Percentiles rank a stretch among this genome's conserved stretches.
Evolutionary conservation across 805 yeast genomes (phyloP).

Genomic region (Spathaspora hagerdaliae): DNA sequence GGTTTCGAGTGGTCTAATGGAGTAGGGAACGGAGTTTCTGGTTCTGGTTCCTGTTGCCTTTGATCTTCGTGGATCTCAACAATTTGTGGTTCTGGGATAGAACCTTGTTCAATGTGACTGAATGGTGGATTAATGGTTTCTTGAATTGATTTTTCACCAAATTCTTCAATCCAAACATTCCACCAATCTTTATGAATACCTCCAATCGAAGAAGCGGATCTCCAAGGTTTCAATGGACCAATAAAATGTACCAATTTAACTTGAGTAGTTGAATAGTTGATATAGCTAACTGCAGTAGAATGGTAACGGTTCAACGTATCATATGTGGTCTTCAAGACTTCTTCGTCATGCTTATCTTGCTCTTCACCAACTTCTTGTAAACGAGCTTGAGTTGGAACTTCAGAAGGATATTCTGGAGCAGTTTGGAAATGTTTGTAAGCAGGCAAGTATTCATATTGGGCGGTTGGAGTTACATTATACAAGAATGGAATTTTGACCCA

Average conservation of each 20-base stretch:
- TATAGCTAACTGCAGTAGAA: constrained; percentile 15
- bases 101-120: neutral
- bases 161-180: constrained; percentile 32
- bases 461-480: constrained; percentile 73
- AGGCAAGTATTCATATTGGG: constrained; percentile 67
- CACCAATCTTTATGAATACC: constrained; percentile 33
- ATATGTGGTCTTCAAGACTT: constrained; percentile 3
- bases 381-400: neutral
- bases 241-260: constrained; percentile 64
- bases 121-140: constrained; percentile 11
- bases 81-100: neutral
- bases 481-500: constrained; percentile 79
- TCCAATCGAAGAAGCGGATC: constrained; percentile 11
- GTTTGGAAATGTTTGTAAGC: constrained; percentile 53
- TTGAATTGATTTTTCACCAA: constrained; percentile 19
- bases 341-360: constrained; percentile 1
- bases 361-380: constrained; percentile 1
- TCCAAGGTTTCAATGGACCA: constrained; percentile 63
- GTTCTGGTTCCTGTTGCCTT: neutral
- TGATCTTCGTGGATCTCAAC: neutral
- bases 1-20: constrained; percentile 9
- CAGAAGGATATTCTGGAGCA: constrained; percentile 5
- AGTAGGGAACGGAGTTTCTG: neutral
- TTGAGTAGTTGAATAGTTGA: constrained; percentile 14
- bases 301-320: constrained; percentile 14